Evolutionary conservation across 176 grass and related monocot genomes (phyloP), one percentile per base, ranked within the genome.

Genomic region (Carex cristatella): DNA sequence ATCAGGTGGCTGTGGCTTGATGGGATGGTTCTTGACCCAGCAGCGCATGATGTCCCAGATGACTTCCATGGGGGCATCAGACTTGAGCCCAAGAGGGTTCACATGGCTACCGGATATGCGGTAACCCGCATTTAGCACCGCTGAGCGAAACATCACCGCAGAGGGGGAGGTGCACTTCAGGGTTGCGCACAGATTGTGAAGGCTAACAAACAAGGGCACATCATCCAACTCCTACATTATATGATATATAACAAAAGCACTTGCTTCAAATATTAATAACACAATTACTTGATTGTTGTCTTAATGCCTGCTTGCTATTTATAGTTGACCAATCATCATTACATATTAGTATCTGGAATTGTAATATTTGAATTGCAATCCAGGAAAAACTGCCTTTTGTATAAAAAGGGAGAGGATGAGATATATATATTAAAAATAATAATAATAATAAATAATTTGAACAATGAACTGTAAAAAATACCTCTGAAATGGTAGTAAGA

Each of bases 41-140:
- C 96, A 99, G 38, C 93, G 90, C 96, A 99, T 95, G 77, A 95
- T 99, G 84, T 99, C 96, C 93, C 91, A 99, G 88, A 99, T 92
- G 23, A 99, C 91, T 73, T 99, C 87, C 93, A 91, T 95, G 61
- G 96, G 93, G 81, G 93, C 93, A 92, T 99, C 90, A 58, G 91
- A 92, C 76, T 99, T 99, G 27, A 95, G 79, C 3, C 90, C 96
- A 73, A 95, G 87, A 19, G 93, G 93, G 81, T 87, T 89, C 80
- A 89, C 87, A 60, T 95, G 96, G 48, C 83, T 95, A 46, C 96
- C 91, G 19, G 96, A 99, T 54, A 99, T 89, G 10, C 68, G 91
- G 85, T 95, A 99, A n/a, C 96, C 96, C 55, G 96, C 96, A 92
- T 99, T 99, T 81, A 95, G 59, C 80, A 99, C 88, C 38, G 96